Percentiles rank a stretch among this genome's conserved stretches.
These are phyloP conservation scores for Centella asiatica DNA, from an alignment of 129 eudicot genomes.

Conservation along the genomic window DNA sequence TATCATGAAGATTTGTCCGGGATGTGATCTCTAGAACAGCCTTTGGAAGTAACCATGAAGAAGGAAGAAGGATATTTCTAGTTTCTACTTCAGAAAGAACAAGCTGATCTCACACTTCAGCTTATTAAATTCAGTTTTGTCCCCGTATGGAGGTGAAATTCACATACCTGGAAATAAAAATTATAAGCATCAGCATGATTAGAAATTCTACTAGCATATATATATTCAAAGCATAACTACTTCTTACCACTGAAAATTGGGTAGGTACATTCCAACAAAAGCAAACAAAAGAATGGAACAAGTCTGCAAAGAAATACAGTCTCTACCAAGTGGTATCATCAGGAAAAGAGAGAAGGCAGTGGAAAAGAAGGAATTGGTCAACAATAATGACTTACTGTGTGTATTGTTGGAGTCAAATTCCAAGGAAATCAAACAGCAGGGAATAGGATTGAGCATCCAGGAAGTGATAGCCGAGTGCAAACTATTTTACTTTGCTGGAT, in stretches of 20 bases:
- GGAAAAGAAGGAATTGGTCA: not conserved
- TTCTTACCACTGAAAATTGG: not conserved
- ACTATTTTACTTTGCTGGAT: conserved; percentile 3
- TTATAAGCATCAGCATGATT: not conserved
- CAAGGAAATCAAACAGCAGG: conserved; percentile 3
- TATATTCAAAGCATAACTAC: not conserved
- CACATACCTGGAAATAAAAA: conserved; percentile 1
- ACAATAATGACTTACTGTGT: not conserved
- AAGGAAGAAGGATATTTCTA: conserved; percentile 31
- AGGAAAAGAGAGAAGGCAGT: conserved; percentile 7
- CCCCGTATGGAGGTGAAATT: conserved; percentile 35
- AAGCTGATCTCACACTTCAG: conserved; percentile 14
- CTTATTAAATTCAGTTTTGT: conserved; percentile 5
- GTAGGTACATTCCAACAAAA: conserved; percentile 33
- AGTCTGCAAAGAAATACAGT: conserved; percentile 15
- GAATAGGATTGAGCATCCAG: conserved; percentile 10
- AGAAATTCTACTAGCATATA: not conserved
- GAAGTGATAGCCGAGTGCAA: conserved; percentile 11
- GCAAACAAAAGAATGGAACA: conserved; percentile 22
- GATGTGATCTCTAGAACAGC: conserved; percentile 38
- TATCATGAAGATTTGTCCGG: conserved; percentile 26
- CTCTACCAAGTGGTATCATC: not conserved
- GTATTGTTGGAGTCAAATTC: not conserved
- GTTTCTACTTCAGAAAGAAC: conserved; percentile 35
- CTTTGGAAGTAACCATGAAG: conserved; percentile 28